Conservation (phyloP, 805 yeast species). For the Phaffomyces opuntiae region DNA sequence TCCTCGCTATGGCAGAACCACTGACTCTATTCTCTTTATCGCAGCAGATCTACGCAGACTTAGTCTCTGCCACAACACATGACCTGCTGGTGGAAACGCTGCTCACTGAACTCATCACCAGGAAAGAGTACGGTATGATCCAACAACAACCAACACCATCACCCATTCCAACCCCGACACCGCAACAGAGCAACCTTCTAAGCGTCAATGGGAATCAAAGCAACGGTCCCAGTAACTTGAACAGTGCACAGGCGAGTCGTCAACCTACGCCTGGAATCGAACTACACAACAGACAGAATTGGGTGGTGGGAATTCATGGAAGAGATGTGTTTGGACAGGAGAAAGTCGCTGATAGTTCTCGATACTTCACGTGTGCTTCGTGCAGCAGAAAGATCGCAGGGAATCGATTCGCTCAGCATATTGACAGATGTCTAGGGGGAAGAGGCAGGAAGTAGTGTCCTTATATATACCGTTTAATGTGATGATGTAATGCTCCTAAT, state of each 20-base stretch:
- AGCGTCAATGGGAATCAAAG: neutral
- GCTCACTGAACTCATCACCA: conserved; percentile 3
- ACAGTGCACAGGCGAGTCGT: conserved; percentile 3
- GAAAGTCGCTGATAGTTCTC: conserved; percentile 39
- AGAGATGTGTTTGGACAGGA: conserved; percentile 47
- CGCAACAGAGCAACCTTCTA: neutral
- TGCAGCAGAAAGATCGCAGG: conserved; percentile 88
- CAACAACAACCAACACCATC: conserved; percentile 4
- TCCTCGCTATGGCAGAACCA: neutral
- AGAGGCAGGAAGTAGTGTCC: conserved; percentile 35
- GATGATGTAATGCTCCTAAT: neutral
- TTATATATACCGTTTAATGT: neutral
- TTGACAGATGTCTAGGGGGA: conserved; percentile 84
- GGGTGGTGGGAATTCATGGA: conserved; percentile 11
- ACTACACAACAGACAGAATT: conserved; percentile 13
- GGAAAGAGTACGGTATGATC: conserved; percentile 3
- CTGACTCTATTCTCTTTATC: conserved; percentile 6
- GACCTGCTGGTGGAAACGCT: conserved; percentile 3
- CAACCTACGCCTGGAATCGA: conserved; percentile 16
- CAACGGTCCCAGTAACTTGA: neutral
- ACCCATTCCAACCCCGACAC: neutral
- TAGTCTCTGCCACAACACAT: conserved; percentile 4
- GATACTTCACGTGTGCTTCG: conserved; percentile 70
- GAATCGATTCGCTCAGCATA: conserved; percentile 86
- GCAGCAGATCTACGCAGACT: conserved; percentile 4